Evolutionary conservation across 2,329 filamentous ascomycete species (phyloP), one percentile per base, ranked within the genome.

Genomic region (Botrytis deweyae): DNA sequence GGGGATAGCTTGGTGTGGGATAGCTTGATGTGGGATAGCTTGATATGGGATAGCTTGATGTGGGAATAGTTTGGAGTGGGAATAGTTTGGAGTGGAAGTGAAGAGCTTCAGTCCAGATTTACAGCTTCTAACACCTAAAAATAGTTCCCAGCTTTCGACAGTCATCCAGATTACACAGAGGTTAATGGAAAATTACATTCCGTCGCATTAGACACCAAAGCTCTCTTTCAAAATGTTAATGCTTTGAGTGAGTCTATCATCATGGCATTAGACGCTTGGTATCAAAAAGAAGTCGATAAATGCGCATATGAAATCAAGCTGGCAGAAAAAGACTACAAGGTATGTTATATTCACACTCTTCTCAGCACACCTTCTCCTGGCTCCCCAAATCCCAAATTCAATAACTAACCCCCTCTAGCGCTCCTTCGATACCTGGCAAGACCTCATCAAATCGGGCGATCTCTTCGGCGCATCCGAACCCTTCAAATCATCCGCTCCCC

Each of bases 91-190:
- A 3, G 36, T 59, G 18, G 42, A 46, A 46, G 16, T 18, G 52
- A 33, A 33, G 10, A 12, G 1, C 36, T 33, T 7, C 33, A 29
- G 0, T 22, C 38, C 20, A 2, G 0, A 14, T 22, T 42, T 6
- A 3, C 65, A 58, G n/a, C 22, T 46, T 25, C 63, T 72, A 62
- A 72, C 25, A 18, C 10, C 16, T 22, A 46, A 29, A 22, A 58
- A 33, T 29, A 72, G 71, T 72, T 72, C 33, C 71, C 71, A n/a
- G 71, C 71, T 69, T 72, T 72, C 71, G 71, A 72, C 36, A 72
- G 33, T 44, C 71, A 72, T 42, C 72, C 72, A n/a, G 72, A 73
- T 70, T 73, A 70, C n/a, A 70, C 72, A 16, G 72, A 73, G 2
- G 72, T 73, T 40, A 73, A 73, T 42, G 66, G 65, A n/a, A 73